Evolutionary conservation across 768 basidiomycete genomes (phyloP), one percentile per base, ranked within the genome.

Genomic region (Lentinula guzmanii): DNA sequence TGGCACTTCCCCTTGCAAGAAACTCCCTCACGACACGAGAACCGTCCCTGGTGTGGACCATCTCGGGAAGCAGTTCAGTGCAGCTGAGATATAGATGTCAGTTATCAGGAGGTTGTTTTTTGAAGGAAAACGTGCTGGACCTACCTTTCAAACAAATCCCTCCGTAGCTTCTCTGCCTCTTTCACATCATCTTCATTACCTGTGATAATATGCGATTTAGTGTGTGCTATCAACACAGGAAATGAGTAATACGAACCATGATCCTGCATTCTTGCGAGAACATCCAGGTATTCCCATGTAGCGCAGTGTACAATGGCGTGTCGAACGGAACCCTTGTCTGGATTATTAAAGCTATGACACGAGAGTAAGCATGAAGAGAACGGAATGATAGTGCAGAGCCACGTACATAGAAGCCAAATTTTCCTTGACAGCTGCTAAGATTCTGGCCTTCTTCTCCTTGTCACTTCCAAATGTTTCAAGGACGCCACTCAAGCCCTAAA

Each of bases 41-140:
- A 18, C 95, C 95, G 66, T 96, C 91, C 69, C 86, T 93, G 15
- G 95, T 98, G 68, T 98, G 95, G 0, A 95, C 92, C 82, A 96
- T 91, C 69, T 97, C 95, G 0, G 94, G 88, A 6, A 96, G 77
- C 18, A 89, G 81, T 45, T 96, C 94, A 64, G 92, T 86, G 66
- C 90, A 91, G 55, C 91, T 93, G 63, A 35, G 42, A 50, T 37
- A 16, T 33, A 21, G n/a, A 35, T 4, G 18, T 11, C 21, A 37
- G 31, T 18, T 33, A 16, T 52, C n/a, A 52, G 2, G 2, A 35
- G 7, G 21, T 35, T 50, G 34, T 34, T 63, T 61, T 51, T 55
- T 24, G 2, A 4, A 7, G 42, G 13, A 31, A 18, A 58, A 11
- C 4, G n/a, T 33, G n/a, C 5, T 1, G 61, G 16, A 69, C 79